A percentile compares a stretch with the other conserved stretches of the same genome.
phyloP scores from a whole-genome alignment of 306 rosid genomes.

The Citrullus amarus region DNA sequence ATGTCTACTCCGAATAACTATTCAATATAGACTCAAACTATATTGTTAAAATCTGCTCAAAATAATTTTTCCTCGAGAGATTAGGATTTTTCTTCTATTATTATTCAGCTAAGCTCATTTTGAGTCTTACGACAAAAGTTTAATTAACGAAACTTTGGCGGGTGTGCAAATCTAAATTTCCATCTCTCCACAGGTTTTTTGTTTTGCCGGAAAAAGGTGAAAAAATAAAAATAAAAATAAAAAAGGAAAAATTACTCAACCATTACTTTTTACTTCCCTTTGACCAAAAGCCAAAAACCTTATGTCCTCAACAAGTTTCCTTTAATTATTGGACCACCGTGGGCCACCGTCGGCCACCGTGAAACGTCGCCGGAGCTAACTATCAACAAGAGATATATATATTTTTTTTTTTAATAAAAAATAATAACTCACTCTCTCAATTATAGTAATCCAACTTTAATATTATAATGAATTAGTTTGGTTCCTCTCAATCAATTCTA shows the following conservation, averaged over 20 bases:
- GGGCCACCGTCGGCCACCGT: slow-evolving; percentile 2
- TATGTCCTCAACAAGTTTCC: not conserved
- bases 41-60: too few relatives aligned
- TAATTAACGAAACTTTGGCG: slow-evolving; percentile 19
- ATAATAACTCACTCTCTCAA: not conserved
- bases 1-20: too few relatives aligned
- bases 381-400: not conserved
- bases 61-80: too few relatives aligned
- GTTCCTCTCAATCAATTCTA: not conserved
- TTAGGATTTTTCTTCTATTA: too few relatives aligned
- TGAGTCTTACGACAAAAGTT: not conserved
- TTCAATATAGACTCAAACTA: too few relatives aligned
- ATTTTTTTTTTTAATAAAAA: not conserved
- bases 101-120: too few relatives aligned
- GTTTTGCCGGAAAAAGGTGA: not conserved
- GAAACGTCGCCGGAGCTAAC: not conserved
- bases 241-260: not conserved
- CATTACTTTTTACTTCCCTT: not conserved
- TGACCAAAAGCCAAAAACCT: slow-evolving; percentile 3
- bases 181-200: not conserved
- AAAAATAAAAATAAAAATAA: not conserved
- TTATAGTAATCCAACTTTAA: not conserved
- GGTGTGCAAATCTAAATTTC: not conserved
- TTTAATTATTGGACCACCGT: not conserved
- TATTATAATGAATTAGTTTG: not conserved